A percentile compares a stretch with the other conserved stretches of the same genome.
Conservation (phyloP, 2,329 filamentous ascomycete species). For the Penicillium sp. region DNA sequence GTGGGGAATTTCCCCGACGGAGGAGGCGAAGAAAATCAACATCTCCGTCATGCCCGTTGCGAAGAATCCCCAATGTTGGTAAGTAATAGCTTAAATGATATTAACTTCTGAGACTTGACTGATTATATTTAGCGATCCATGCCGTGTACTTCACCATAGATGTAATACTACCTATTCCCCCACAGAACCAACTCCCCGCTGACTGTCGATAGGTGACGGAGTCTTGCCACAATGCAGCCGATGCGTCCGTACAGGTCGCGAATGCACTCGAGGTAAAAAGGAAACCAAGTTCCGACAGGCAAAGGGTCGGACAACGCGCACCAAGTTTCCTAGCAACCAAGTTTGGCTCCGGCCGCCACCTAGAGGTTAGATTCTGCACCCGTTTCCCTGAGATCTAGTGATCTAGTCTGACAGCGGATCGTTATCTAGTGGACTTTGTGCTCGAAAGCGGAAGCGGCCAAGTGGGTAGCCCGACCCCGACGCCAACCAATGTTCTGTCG, state of each 20-base stretch:
- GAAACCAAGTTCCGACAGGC: constrained; percentile 16
- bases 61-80: constrained; percentile 18
- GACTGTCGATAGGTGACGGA: constrained; percentile 15
- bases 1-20: constrained; percentile 3
- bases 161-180: constrained; percentile 6
- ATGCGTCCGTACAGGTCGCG: constrained; percentile 17
- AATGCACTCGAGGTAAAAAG: constrained; percentile 11
- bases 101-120: neutral
- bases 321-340: constrained; percentile 21
- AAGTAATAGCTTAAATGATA: neutral
- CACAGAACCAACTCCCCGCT: neutral
- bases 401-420: constrained; percentile 2
- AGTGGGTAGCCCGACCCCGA: neutral
- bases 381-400: no score
- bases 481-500: neutral
- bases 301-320: constrained; percentile 8
- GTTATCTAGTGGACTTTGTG: constrained; percentile 19
- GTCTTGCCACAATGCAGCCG: constrained; percentile 18
- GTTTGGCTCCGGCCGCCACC: constrained; percentile 23
- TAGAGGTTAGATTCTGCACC: constrained; percentile 13
- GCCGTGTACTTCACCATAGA: constrained; percentile 22
- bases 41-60: constrained; percentile 8
- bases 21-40: constrained; percentile 1
- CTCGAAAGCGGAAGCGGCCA: constrained; percentile 20
- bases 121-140: constrained; percentile 15